Base-by-base conservation (phyloP, 805 yeast species). In the Jamesozyma hellenica region DNA sequence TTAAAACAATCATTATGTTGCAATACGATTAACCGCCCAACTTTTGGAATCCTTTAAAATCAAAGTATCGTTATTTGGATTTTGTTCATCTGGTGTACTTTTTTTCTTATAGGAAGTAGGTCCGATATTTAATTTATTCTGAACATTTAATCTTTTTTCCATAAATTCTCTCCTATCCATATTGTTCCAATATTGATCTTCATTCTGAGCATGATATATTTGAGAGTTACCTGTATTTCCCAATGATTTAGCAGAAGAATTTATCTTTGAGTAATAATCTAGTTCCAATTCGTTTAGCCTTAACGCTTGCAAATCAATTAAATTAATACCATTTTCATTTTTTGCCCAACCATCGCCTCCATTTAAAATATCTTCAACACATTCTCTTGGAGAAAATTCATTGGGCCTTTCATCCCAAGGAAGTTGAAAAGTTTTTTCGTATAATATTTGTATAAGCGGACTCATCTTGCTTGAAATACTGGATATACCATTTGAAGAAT, bases 291-390 rank as follows among this genome's bases (percentile, higher is more conserved):
- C 60, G 14, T 51, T 45, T 27, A 58, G 34, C 33, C 48, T 45
- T 31, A 58, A 42, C 5, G 62, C 59, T 30, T 58, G 60, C 15
- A 58, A 41, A 43, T 59, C 64, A 18, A 59, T 53, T 21, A 59
- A 32, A 33, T 50, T 52, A n/a, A 56, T 45, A n/a, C 64, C 64
- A 25, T 57, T 58, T 36, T 60, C 65, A 41, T 60, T 59, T 39
- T 54, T 58, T 19, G 71, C 74, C 79, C 79, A 79, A 2, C 86
- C 92, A 38, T 74, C 72, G 1, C 84, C 82, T 25, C 83, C 82
- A 23, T 72, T 69, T 42, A 84, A 71, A 2, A 88, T 81, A 57
- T 85, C 94, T 26, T 77, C 76, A 10, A 87, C 69, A 45, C 88
- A 75, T 42, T 79, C 83, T 36, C 71, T 70, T 0, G 95, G 90